phyloP scores from a whole-genome alignment of 495 filamentous ascomycete genomes.

The Amphirosellinia nigrospora region DNA sequence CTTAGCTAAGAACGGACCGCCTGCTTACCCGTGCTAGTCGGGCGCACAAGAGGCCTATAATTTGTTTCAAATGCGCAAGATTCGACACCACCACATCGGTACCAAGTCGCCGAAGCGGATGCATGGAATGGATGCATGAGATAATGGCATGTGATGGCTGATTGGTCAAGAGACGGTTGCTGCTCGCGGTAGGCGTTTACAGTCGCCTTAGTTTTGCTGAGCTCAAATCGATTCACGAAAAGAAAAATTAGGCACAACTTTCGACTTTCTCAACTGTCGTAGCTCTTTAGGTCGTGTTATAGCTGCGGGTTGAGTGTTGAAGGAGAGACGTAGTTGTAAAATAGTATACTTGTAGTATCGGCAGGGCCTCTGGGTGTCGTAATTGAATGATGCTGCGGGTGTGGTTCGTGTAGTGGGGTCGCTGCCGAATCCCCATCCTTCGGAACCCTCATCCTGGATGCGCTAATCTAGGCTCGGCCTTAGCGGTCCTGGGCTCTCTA shows the following conservation, averaged over 20 bases:
- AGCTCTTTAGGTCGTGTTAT: too few species aligned
- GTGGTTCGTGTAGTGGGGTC: slow-evolving; percentile 13
- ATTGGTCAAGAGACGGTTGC: slow-evolving; percentile 15
- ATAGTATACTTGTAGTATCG: background rate
- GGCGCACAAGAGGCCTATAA: background rate
- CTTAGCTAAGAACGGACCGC: slow-evolving; percentile 8
- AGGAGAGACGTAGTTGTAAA: background rate
- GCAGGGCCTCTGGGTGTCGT: too few species aligned
- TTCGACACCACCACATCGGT: slow-evolving; percentile 7
- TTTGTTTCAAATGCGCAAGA: slow-evolving; percentile 3
- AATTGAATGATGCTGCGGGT: background rate
- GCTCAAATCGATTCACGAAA: slow-evolving; percentile 1
- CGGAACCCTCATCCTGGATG: background rate
- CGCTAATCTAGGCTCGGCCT: background rate
- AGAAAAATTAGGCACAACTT: background rate
- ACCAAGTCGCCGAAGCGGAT: background rate
- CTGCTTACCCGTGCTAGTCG: background rate
- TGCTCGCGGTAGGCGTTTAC: slow-evolving; percentile 7
- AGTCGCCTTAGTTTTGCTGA: slow-evolving; percentile 5
- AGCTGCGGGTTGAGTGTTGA: too few species aligned
- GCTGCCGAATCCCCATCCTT: background rate
- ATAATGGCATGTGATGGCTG: slow-evolving; percentile 21
- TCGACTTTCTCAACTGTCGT: too few species aligned
- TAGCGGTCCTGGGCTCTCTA: background rate
- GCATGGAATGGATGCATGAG: slow-evolving; percentile 18